Base-by-base conservation (phyloP, 495 filamentous ascomycete species). In the Aspergillus wentii region DNA sequence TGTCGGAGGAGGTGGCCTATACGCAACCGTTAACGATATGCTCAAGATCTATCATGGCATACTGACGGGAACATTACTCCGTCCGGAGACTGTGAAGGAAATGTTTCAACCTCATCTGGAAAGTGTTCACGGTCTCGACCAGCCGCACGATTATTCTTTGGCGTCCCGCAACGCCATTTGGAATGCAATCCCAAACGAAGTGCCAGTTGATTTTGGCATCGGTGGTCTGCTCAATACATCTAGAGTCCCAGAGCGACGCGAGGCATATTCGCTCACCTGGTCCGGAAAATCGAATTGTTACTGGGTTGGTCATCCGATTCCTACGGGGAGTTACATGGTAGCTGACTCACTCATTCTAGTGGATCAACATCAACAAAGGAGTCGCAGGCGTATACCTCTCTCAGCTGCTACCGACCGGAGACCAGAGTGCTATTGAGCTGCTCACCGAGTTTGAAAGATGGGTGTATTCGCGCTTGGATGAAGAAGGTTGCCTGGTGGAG, bases 381-480 rank as follows among this genome's bases (percentile, higher is more conserved):
- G 19, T 35, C n/a, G 17, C 18, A n/a, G 33, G 33, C 5, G 14
- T 35, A 22, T 14, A 22, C 33, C 33, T 35, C 8, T 21, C 33
- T 9, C 33, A 35, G 33, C 18, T 35, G 16, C 8, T 35, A n/a
- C 33, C 33, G 19, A 23, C 33, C 17, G 33, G 33, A 21, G 33
- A 35, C 18, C 17, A 35, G 33, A 21, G 14, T 11, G 19, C 33
- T 8, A 23, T 35, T 22, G 33, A 35, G 17, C 33, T 35, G 17
- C 33, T 35, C 15, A 35, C 33, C 25, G 33, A 21, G 17, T 35
- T 35, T 13, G 33, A 35, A 8, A 23, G 15, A 22, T 23, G 4
- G 1, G 33, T 35, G 1, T 35, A 35, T n/a, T 35, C 44, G 32
- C 38, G 17, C 42, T 42, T 28, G 8, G 15, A 33, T 33, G 15